A percentile compares a stretch with the other conserved stretches of the same genome.
Conservation (phyloP, 257 asterid genomes). For the Jasminum sambac region DNA sequence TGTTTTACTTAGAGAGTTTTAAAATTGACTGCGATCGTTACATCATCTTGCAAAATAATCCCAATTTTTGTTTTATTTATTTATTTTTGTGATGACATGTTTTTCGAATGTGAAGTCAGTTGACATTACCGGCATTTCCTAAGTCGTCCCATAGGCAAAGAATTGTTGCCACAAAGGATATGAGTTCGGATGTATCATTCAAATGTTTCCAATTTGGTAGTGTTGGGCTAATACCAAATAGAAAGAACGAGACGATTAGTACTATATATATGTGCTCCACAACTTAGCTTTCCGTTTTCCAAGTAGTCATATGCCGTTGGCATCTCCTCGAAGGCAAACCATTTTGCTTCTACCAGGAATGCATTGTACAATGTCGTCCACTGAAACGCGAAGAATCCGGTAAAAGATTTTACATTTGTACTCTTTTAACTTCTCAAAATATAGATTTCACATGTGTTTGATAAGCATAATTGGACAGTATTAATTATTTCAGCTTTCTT, state of each 20-base stretch:
- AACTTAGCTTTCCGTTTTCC: conserved; percentile 37
- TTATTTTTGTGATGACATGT: not conserved
- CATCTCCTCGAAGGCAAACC: not conserved
- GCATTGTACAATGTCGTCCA: conserved; percentile 59
- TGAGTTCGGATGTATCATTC: conserved; percentile 20
- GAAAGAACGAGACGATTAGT: conserved; percentile 26
- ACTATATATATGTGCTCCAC: conserved; percentile 35
- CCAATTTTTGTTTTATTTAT: not conserved
- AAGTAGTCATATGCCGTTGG: conserved; percentile 34
- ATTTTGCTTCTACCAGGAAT: conserved; percentile 44
- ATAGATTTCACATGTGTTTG: not conserved
- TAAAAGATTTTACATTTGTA: not conserved
- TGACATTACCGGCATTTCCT: conserved; percentile 37
- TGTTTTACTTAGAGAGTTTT: no score
- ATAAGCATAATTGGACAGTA: not conserved
- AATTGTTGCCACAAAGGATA: conserved; percentile 33
- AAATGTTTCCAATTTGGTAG: conserved; percentile 1
- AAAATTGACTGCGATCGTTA: no score
- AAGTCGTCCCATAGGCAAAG: conserved; percentile 50
- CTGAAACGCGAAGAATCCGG: conserved; percentile 23
- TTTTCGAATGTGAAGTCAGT: not conserved
- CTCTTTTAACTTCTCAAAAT: not conserved
- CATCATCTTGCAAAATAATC: conserved; percentile 33
- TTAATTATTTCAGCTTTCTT: no score
- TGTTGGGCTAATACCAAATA: conserved; percentile 28